A percentile compares a stretch with the other conserved stretches of the same genome.
These are phyloP conservation scores for Purshia tridentata DNA, from an alignment of 306 rosid genomes.

Conservation along the genomic window DNA sequence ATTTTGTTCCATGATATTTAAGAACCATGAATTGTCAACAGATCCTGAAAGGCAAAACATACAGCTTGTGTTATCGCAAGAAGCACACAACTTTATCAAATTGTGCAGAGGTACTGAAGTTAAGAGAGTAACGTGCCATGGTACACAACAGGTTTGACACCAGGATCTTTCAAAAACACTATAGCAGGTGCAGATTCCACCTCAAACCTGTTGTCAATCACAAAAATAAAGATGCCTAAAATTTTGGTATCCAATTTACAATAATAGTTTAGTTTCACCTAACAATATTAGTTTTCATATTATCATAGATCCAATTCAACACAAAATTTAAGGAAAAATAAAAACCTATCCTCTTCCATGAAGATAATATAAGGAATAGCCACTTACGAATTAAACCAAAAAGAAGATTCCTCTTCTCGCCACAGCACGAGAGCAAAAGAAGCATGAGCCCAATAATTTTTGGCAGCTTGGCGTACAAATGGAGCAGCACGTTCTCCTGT, in stretches of 20 bases:
- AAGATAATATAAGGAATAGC: conserved; percentile 10
- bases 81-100: conserved; percentile 24
- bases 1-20: conserved; percentile 67
- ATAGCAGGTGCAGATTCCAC: conserved; percentile 90
- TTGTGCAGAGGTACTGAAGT: conserved; percentile 7
- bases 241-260: background rate
- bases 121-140: conserved; percentile 52
- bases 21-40: conserved; percentile 49
- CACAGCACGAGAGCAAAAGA: conserved; percentile 88
- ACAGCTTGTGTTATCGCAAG: conserved; percentile 20
- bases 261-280: background rate
- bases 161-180: conserved; percentile 90
- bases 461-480: conserved; percentile 68
- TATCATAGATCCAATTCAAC: background rate
- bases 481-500: conserved; percentile 91
- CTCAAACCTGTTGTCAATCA: conserved; percentile 61
- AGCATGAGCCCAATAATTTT: conserved; percentile 65
- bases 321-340: background rate
- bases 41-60: conserved; percentile 51
- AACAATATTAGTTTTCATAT: background rate
- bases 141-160: conserved; percentile 77
- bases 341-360: background rate
- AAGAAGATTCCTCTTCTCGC: conserved; percentile 83
- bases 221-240: background rate
- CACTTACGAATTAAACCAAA: conserved; percentile 84